Evolutionary conservation across 2,329 filamentous ascomycete genomes (phyloP).

Genomic region (Penicillium sp.): DNA sequence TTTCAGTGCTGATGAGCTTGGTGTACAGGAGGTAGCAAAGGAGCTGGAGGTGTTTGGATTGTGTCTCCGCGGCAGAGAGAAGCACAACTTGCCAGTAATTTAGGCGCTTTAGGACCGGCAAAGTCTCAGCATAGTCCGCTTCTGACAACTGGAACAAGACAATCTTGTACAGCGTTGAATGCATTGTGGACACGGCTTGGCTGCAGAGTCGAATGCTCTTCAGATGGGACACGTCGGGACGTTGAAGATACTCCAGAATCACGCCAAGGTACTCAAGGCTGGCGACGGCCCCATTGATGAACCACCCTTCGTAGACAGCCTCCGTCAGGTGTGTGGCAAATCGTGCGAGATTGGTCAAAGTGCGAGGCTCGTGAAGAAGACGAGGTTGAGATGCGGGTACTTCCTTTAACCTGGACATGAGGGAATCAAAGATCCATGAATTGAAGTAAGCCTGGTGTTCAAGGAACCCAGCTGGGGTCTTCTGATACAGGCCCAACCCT

Average conservation of each 20-base stretch:
- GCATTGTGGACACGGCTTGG: conserved; percentile 75
- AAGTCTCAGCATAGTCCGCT: conserved; percentile 69
- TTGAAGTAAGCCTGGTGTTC: conserved; percentile 96
- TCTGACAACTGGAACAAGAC: conserved; percentile 82
- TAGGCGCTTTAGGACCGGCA: conserved; percentile 78
- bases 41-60: conserved; percentile 79
- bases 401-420: conserved; percentile 70
- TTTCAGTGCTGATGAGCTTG: conserved; percentile 73
- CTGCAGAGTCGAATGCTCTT: conserved; percentile 92
- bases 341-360: conserved; percentile 82
- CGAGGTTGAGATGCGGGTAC: conserved; percentile 72
- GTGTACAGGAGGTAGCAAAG: conserved; percentile 93
- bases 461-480: conserved; percentile 87
- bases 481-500: conserved; percentile 81
- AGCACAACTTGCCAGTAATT: conserved; percentile 96
- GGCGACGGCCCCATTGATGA: conserved; percentile 80
- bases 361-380: conserved; percentile 74
- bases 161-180: conserved; percentile 74
- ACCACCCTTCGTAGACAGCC: conserved; percentile 94
- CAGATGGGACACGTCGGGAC: conserved; percentile 74
- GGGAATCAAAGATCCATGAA: conserved; percentile 78
- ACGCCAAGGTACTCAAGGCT: conserved; percentile 85
- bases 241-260: conserved; percentile 83
- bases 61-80: conserved; percentile 72
- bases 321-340: conserved; percentile 82